Evolutionary conservation across 202 grass and related monocot species (phyloP).

Genomic region (Elaeis oleifera): DNA sequence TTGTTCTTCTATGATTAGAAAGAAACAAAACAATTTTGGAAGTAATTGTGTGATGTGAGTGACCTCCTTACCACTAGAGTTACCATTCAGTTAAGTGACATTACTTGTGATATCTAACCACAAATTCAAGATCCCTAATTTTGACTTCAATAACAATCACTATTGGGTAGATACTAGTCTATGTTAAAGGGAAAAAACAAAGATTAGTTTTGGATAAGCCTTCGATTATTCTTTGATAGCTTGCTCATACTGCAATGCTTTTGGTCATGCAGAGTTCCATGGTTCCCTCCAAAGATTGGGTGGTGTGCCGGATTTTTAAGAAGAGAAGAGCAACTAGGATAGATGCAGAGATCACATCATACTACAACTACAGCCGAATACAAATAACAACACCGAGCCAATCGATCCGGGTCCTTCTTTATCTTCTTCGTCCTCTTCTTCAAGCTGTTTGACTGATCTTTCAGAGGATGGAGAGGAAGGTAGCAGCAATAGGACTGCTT

Average conservation of each 20-base stretch:
- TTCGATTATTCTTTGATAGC: background rate
- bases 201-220: too few relatives aligned
- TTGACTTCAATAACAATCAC: too few relatives aligned
- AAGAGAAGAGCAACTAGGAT: slow-evolving; percentile 9
- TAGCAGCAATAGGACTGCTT: slow-evolving; percentile 19
- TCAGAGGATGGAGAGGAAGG: slow-evolving; percentile 29
- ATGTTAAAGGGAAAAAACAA: too few relatives aligned
- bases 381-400: background rate
- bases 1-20: slow-evolving; percentile 3
- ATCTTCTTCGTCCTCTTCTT: background rate
- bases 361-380: background rate
- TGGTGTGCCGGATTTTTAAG: slow-evolving; percentile 65
- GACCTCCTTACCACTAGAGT: background rate
- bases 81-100: too few relatives aligned
- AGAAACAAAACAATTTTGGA: background rate
- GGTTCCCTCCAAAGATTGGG: slow-evolving; percentile 29
- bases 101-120: too few relatives aligned
- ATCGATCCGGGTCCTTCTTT: background rate
- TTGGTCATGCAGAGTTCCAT: slow-evolving; percentile 11
- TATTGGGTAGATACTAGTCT: too few relatives aligned
- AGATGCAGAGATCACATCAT: slow-evolving; percentile 3
- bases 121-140: background rate
- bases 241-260: background rate
- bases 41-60: background rate
- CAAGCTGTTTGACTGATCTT: slow-evolving; percentile 8